Evolutionary conservation across 805 yeast species (phyloP).

Genomic region (Saccharomycopsis fermentans): DNA sequence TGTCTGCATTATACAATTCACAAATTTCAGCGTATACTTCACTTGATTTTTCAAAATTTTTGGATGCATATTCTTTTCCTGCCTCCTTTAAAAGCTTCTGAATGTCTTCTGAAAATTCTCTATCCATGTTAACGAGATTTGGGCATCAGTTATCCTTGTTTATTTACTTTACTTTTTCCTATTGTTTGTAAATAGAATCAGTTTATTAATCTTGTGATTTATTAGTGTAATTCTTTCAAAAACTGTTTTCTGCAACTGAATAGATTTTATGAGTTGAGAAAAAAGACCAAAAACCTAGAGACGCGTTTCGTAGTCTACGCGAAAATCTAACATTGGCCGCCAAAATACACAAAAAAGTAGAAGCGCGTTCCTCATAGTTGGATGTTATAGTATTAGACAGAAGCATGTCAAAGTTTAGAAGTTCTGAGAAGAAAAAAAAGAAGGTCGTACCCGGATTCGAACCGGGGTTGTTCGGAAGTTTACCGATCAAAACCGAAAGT

Average conservation of each 20-base stretch:
- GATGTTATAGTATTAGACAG: no score
- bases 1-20: constrained; percentile 38
- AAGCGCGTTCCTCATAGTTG: no score
- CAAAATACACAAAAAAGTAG: no score
- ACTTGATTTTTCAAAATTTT: constrained; percentile 62
- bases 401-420: no score
- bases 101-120: constrained; percentile 32
- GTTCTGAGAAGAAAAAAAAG: constrained; percentile 18
- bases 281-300: no score
- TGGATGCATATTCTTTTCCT: constrained; percentile 53
- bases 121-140: neutral
- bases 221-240: no score
- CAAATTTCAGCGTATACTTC: constrained; percentile 76
- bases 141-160: neutral
- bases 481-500: constrained; percentile 44
- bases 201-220: no score
- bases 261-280: no score
- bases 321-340: no score
- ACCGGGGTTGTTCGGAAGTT: constrained; percentile 54
- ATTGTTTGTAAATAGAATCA: no score
- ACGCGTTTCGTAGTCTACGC: no score
- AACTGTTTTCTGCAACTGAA: no score
- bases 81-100: constrained; percentile 47
- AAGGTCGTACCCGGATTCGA: constrained; percentile 81
- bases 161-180: neutral